These are phyloP conservation scores for Metarhizium sp. DNA, from an alignment of 2,329 filamentous ascomycete genomes.

Conservation along the genomic window DNA sequence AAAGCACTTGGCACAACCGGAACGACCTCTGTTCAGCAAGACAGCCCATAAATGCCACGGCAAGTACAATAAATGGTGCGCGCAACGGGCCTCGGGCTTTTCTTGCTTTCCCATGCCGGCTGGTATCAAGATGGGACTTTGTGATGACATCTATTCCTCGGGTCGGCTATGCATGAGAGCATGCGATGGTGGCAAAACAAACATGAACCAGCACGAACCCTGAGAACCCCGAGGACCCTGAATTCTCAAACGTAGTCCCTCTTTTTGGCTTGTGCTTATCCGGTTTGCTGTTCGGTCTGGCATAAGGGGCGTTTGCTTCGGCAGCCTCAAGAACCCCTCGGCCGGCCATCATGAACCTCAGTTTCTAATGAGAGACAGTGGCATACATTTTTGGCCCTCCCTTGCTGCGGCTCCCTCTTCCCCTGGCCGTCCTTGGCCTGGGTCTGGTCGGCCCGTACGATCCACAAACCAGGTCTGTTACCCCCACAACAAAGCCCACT, in stretches of 20 bases:
- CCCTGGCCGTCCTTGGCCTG: not conserved
- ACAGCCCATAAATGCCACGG: no score
- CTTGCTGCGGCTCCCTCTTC: not conserved
- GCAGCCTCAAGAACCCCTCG: not conserved
- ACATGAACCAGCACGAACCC: not conserved
- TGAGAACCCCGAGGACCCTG: no score
- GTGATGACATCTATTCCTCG: no score
- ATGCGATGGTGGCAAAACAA: not conserved
- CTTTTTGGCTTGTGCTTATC: not conserved
- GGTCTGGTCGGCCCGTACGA: not conserved
- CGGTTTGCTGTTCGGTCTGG: not conserved
- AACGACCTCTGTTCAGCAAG: no score
- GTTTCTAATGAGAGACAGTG: no score
- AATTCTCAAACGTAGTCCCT: no score
- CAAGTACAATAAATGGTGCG: no score
- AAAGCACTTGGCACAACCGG: no score
- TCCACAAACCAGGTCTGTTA: not conserved
- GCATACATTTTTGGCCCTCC: not conserved
- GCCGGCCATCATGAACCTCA: no score
- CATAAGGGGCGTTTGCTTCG: not conserved
- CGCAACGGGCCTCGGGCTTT: no score
- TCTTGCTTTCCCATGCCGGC: no score
- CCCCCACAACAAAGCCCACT: slow-evolving; percentile 9
- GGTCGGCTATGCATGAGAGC: not conserved
- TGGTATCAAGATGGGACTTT: no score